phyloP scores from a whole-genome alignment of 192 early-diverging fungal genomes.

The Mortierella alpina region DNA sequence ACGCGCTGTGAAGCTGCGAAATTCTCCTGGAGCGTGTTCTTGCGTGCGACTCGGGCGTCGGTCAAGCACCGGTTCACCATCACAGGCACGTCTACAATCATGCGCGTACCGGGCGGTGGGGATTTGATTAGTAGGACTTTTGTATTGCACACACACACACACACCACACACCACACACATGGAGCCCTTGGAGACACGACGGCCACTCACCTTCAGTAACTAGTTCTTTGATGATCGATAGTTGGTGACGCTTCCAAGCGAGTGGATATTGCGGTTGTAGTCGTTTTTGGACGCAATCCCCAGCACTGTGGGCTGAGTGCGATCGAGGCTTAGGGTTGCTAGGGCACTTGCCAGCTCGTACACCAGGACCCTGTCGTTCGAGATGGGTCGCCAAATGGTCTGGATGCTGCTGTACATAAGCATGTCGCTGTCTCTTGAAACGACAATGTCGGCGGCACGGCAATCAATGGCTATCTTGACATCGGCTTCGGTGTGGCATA shows the following conservation, averaged over 20 bases:
- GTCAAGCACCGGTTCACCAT: too few species aligned
- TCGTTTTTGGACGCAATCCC: slow-evolving; percentile 14
- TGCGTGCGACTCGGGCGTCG: too few species aligned
- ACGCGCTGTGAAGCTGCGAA: too few species aligned
- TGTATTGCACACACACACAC: too few species aligned
- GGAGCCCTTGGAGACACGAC: too few species aligned
- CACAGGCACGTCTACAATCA: too few species aligned
- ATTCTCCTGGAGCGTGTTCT: too few species aligned
- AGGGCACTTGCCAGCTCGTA: not conserved
- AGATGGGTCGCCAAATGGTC: slow-evolving; percentile 5
- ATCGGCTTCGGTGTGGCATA: slow-evolving; percentile 12
- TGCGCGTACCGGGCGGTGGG: too few species aligned
- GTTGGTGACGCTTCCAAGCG: slow-evolving; percentile 2
- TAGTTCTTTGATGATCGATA: not conserved
- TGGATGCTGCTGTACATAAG: slow-evolving; percentile 4
- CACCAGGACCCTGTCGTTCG: not conserved
- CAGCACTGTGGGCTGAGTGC: not conserved
- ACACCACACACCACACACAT: too few species aligned
- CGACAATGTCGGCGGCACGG: not conserved
- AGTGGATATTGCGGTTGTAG: slow-evolving; percentile 7
- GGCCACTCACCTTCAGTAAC: too few species aligned
- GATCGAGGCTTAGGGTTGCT: not conserved
- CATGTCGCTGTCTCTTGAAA: slow-evolving; percentile 8
- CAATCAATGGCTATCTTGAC: slow-evolving; percentile 1
- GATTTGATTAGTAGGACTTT: too few species aligned